phyloP scores from a whole-genome alignment of 352 stramenopile genomes.

The Globisporangium okanoganense region DNA sequence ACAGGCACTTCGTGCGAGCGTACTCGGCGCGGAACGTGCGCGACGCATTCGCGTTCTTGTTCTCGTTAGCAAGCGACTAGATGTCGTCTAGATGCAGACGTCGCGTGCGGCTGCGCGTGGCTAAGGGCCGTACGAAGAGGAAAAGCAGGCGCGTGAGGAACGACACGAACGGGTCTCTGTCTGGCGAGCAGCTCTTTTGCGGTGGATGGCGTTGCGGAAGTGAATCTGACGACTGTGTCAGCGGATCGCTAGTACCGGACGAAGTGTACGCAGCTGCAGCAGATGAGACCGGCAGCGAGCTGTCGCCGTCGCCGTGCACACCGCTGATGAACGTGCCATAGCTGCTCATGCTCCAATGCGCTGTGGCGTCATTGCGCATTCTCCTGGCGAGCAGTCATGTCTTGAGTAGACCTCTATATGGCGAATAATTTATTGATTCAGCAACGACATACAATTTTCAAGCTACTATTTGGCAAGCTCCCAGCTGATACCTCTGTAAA shows the following conservation, averaged over 20 bases:
- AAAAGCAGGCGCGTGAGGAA: conserved; percentile 32
- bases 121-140: conserved; percentile 29
- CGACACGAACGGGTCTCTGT: conserved; percentile 15
- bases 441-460: too few species aligned
- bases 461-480: too few species aligned
- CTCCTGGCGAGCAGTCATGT: not conserved
- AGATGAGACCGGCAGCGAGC: not conserved
- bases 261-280: not conserved
- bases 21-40: conserved; percentile 28
- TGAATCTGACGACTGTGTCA: not conserved
- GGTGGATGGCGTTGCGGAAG: not conserved
- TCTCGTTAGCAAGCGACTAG: conserved; percentile 28
- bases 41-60: conserved; percentile 20
- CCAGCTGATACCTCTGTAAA: too few species aligned
- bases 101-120: conserved; percentile 19
- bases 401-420: not conserved
- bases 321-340: conserved; percentile 8
- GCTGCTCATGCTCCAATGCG: conserved; percentile 5
- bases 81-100: conserved; percentile 25
- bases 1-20: conserved; percentile 12
- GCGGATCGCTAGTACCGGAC: not conserved
- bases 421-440: not conserved
- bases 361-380: not conserved
- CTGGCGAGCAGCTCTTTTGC: not conserved
- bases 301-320: not conserved